Conservation (phyloP, 345 rosid species). For the Populus simonii region DNA sequence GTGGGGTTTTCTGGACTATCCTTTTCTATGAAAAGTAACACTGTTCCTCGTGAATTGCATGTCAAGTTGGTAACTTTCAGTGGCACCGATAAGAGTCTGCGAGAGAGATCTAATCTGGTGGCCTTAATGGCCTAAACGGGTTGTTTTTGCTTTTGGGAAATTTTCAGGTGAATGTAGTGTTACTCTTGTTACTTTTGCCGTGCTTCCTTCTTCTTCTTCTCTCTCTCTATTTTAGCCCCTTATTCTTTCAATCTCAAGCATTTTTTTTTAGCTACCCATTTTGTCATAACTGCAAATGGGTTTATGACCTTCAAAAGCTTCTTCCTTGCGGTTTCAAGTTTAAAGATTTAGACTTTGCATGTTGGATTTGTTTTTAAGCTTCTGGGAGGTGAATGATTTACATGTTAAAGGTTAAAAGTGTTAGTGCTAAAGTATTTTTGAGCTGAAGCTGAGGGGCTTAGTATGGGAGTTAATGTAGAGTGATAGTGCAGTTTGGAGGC, state of each 20-base stretch:
- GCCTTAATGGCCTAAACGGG: conserved; percentile 38
- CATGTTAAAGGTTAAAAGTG: neutral
- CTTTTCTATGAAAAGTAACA: conserved; percentile 46
- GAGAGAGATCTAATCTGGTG: conserved; percentile 35
- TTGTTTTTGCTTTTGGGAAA: conserved; percentile 28
- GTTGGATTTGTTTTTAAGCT: conserved; percentile 12
- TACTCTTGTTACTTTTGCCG: neutral
- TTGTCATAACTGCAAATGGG: neutral
- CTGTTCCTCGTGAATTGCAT: conserved; percentile 36
- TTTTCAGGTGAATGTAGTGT: conserved; percentile 38
- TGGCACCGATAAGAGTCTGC: conserved; percentile 7
- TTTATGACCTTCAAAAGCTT: conserved; percentile 7
- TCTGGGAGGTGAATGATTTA: conserved; percentile 15
- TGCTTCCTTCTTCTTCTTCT: conserved; percentile 21
- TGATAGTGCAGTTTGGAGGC: conserved; percentile 4
- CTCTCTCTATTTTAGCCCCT: conserved; percentile 1
- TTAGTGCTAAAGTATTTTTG: conserved; percentile 4
- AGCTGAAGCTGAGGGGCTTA: conserved; percentile 6
- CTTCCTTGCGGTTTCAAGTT: conserved; percentile 13
- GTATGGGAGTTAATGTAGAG: neutral
- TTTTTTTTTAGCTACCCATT: neutral
- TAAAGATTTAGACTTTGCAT: conserved; percentile 18
- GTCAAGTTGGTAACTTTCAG: conserved; percentile 50
- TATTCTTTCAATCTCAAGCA: conserved; percentile 2
- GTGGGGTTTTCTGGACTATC: conserved; percentile 23